Conservation (phyloP, 371 early-diverging fungal species). For the Thermomucor indicae-seudaticae region DNA sequence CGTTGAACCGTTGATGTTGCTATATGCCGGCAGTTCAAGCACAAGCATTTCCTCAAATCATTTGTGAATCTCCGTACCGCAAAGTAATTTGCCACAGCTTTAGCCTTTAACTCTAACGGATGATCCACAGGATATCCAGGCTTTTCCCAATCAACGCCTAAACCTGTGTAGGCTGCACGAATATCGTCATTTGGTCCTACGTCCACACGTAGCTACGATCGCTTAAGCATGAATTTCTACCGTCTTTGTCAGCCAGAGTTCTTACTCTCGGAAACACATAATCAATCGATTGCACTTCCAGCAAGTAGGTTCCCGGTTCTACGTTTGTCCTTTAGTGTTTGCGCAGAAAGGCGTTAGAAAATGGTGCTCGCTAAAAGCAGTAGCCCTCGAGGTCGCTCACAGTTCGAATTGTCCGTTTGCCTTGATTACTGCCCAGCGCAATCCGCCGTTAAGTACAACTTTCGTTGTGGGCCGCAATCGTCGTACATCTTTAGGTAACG, state of each 20-base stretch:
- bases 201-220: constrained; percentile 40
- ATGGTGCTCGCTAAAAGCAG: too few species aligned
- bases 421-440: constrained; percentile 12
- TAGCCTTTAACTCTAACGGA: constrained; percentile 41
- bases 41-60: not conserved
- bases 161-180: constrained; percentile 28
- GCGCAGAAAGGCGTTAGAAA: too few species aligned
- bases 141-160: constrained; percentile 34
- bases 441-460: constrained; percentile 19
- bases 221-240: not conserved
- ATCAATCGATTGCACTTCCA: constrained; percentile 43
- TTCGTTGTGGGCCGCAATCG: constrained; percentile 15
- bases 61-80: constrained; percentile 20
- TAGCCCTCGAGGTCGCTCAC: constrained; percentile 9
- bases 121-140: constrained; percentile 28
- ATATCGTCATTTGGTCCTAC: constrained; percentile 22
- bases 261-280: constrained; percentile 41
- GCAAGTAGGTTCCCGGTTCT: constrained; percentile 37
- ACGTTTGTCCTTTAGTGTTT: constrained; percentile 10
- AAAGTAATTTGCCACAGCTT: constrained; percentile 43
- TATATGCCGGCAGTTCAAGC: constrained; percentile 3
- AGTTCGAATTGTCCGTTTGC: constrained; percentile 20
- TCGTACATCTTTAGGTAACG: constrained; percentile 4
- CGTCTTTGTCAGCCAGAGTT: not conserved
- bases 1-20: constrained; percentile 42